Evolutionary conservation across 768 basidiomycete genomes (phyloP).

Genomic region (Lentinula detonsa): DNA sequence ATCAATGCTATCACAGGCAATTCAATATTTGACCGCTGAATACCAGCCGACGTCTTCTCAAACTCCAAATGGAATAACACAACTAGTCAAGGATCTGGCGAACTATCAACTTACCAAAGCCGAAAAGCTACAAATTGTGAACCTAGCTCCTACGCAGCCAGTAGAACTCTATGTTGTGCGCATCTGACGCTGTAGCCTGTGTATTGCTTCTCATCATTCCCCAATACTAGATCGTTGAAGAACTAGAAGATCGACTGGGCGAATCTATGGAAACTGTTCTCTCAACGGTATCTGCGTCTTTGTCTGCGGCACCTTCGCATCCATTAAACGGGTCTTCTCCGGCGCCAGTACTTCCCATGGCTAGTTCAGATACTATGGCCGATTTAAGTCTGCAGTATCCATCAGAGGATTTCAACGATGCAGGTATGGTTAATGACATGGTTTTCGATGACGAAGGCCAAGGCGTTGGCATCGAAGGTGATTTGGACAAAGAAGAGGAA

Average conservation of each 20-base stretch:
- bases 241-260: slow-evolving; percentile 78
- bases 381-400: background rate
- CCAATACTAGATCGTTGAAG: slow-evolving; percentile 76
- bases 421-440: slow-evolving; percentile 39
- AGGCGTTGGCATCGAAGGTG: slow-evolving; percentile 62
- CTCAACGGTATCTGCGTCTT: slow-evolving; percentile 42
- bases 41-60: slow-evolving; percentile 67
- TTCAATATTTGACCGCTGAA: slow-evolving; percentile 74
- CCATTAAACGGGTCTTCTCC: background rate
- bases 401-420: slow-evolving; percentile 23
- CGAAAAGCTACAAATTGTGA: slow-evolving; percentile 91
- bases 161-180: slow-evolving; percentile 89
- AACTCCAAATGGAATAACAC: slow-evolving; percentile 54
- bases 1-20: slow-evolving; percentile 48
- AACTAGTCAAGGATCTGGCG: slow-evolving; percentile 61
- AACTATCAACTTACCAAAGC: slow-evolving; percentile 77
- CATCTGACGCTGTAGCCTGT: slow-evolving; percentile 10
- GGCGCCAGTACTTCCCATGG: background rate
- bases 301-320: slow-evolving; percentile 10
- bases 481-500: slow-evolving; percentile 65
- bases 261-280: slow-evolving; percentile 67
- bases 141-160: slow-evolving; percentile 73
- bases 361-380: background rate
- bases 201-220: background rate
- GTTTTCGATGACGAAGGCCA: slow-evolving; percentile 63